Evolutionary conservation across 2,329 filamentous ascomycete species (phyloP).

Genomic region (Exutisphaerella laricina): DNA sequence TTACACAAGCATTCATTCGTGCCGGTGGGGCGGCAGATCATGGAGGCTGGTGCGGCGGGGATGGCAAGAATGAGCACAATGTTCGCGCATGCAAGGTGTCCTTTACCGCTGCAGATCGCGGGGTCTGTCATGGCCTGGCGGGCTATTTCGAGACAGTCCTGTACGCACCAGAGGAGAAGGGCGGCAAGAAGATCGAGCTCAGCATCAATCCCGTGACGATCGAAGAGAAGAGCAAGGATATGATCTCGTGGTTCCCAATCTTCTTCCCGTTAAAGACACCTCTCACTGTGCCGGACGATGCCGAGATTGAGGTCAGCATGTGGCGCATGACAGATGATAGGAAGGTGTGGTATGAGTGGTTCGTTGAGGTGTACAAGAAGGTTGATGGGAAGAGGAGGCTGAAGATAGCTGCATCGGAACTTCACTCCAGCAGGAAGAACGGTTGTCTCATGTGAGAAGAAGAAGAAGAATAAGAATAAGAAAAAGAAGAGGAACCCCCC

Average conservation of each 20-base stretch:
- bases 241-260: slow-evolving; percentile 99
- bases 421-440: slow-evolving; percentile 64
- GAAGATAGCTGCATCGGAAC: slow-evolving; percentile 60
- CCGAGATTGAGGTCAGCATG: slow-evolving; percentile 86
- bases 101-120: slow-evolving; percentile 72
- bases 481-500: too few relatives aligned
- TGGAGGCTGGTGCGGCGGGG: slow-evolving; percentile 67
- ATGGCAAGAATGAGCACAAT: slow-evolving; percentile 88
- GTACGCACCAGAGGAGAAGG: slow-evolving; percentile 49
- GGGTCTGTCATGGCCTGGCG: slow-evolving; percentile 82
- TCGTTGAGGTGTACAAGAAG: slow-evolving; percentile 71
- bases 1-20: slow-evolving; percentile 52
- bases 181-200: slow-evolving; percentile 64
- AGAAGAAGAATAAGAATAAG: too few relatives aligned
- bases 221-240: slow-evolving; percentile 86
- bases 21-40: slow-evolving; percentile 60
- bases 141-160: slow-evolving; percentile 98
- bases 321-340: slow-evolving; percentile 93
- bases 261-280: slow-evolving; percentile 95
- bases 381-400: slow-evolving; percentile 55
- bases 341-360: slow-evolving; percentile 98
- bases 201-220: slow-evolving; percentile 91
- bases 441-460: slow-evolving; percentile 63
- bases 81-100: slow-evolving; percentile 69
- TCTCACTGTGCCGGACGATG: slow-evolving; percentile 75